A percentile compares a stretch with the other conserved stretches of the same genome.
These are phyloP conservation scores for Anaeromyces robustus DNA, from an alignment of 192 early-diverging fungal species.

Conservation along the genomic window DNA sequence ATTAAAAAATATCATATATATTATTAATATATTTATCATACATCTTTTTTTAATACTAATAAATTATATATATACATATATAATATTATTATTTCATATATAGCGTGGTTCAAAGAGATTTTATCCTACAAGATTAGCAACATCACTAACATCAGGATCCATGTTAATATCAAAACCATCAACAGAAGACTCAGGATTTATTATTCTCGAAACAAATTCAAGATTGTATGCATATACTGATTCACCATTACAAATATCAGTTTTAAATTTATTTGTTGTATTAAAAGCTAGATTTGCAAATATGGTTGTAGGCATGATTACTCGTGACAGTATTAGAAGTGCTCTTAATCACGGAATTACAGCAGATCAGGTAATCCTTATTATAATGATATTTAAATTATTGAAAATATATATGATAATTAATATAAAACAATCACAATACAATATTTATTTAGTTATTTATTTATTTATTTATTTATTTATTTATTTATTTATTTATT, in stretches of 20 bases:
- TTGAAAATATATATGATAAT: not conserved
- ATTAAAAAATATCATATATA: no score
- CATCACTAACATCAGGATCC: constrained; percentile 71
- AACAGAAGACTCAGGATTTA: constrained; percentile 47
- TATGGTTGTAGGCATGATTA: constrained; percentile 77
- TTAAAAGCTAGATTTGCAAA: constrained; percentile 73
- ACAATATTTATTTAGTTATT: no score
- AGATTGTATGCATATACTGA: constrained; percentile 88
- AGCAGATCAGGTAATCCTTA: constrained; percentile 56
- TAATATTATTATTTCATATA: not conserved
- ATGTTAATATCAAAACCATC: constrained; percentile 23
- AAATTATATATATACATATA: no score
- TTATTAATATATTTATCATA: not conserved
- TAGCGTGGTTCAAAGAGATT: constrained; percentile 34
- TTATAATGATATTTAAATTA: constrained; percentile 1
- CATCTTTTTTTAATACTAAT: no score
- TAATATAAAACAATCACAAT: no score
- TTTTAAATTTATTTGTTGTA: constrained; percentile 75
- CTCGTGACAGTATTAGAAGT: constrained; percentile 68
- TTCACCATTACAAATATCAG: constrained; percentile 85
- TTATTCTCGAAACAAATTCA: constrained; percentile 92
- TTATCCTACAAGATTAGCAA: constrained; percentile 84
- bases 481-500: no score
- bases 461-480: no score
- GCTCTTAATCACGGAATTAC: constrained; percentile 80